phyloP scores from a whole-genome alignment of 1,284 basidiomycete genomes.

The Boletus semigastroideus region DNA sequence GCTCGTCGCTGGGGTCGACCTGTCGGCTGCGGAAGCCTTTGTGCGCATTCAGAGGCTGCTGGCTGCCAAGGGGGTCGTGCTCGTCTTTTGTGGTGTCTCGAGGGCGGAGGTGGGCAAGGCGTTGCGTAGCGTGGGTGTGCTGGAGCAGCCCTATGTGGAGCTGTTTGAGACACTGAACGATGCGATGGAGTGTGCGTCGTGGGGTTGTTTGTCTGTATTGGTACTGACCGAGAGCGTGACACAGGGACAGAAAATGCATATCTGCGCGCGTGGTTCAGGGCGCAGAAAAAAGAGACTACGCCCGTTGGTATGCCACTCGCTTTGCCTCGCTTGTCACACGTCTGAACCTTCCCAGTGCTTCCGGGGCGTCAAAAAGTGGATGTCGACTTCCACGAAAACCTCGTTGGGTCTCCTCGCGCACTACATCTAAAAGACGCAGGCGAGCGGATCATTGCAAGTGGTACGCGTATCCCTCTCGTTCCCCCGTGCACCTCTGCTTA shows the following conservation, averaged over 20 bases:
- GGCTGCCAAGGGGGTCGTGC: slow-evolving; percentile 70
- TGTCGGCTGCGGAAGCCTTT: slow-evolving; percentile 94
- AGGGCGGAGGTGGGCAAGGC: slow-evolving; percentile 68
- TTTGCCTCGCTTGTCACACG: no score
- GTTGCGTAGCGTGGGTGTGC: slow-evolving; percentile 71
- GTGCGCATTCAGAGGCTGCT: slow-evolving; percentile 88
- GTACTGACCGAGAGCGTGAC: slow-evolving; percentile 14
- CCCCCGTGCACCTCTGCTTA: not conserved
- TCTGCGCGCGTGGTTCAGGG: slow-evolving; percentile 71
- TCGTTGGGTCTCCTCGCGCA: slow-evolving; percentile 72
- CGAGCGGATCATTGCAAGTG: slow-evolving; percentile 61
- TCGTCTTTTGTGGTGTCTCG: slow-evolving; percentile 87
- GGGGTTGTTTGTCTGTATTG: slow-evolving; percentile 8
- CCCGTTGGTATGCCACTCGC: slow-evolving; percentile 28
- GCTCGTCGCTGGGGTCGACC: slow-evolving; percentile 88
- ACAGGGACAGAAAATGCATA: slow-evolving; percentile 89
- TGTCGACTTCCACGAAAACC: slow-evolving; percentile 49
- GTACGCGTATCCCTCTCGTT: slow-evolving; percentile 34
- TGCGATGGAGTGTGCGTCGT: slow-evolving; percentile 85
- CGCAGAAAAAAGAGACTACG: slow-evolving; percentile 54
- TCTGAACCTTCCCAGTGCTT: slow-evolving; percentile 40
- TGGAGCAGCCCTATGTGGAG: slow-evolving; percentile 78
- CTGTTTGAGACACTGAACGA: slow-evolving; percentile 85
- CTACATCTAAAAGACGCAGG: slow-evolving; percentile 80
- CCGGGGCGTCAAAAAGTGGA: slow-evolving; percentile 55